Conservation (phyloP, 2,329 filamentous ascomycete species). For the Aspergillus sp. region DNA sequence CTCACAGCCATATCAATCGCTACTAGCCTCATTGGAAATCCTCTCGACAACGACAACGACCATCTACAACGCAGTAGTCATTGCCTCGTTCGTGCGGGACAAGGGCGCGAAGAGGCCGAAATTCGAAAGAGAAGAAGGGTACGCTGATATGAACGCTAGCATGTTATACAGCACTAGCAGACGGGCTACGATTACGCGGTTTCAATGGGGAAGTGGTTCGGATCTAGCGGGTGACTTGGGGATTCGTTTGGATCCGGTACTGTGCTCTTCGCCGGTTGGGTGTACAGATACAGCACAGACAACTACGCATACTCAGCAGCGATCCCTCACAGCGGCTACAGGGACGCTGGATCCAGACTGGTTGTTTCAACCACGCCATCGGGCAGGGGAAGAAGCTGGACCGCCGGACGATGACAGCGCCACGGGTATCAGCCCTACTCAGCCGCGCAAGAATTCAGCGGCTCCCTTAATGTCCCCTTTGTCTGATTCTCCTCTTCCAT, state of each 20-base stretch:
- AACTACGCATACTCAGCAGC: constrained; percentile 24
- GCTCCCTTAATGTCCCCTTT: too few species aligned
- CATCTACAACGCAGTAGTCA: constrained; percentile 78
- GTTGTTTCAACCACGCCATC: constrained; percentile 16
- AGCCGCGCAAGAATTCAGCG: too few species aligned
- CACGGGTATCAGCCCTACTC: too few species aligned
- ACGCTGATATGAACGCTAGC: constrained; percentile 43
- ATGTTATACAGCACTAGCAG: constrained; percentile 32
- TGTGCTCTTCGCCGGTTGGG: constrained; percentile 30
- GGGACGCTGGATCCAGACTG: constrained; percentile 25
- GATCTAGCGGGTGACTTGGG: constrained; percentile 77
- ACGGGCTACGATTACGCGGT: constrained; percentile 53
- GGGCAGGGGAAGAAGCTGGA: too few species aligned
- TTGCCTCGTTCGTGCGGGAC: constrained; percentile 88
- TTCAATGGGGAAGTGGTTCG: constrained; percentile 81
- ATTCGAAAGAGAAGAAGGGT: constrained; percentile 49
- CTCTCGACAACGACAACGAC: constrained; percentile 68
- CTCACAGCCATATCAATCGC: constrained; percentile 75
- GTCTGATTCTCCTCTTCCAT: too few species aligned
- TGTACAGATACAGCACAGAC: constrained; percentile 18
- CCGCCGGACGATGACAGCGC: too few species aligned
- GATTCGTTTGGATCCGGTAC: constrained; percentile 52
- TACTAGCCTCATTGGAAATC: constrained; percentile 83
- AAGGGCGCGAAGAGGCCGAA: constrained; percentile 82
- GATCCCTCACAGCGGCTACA: constrained; percentile 15